These are phyloP conservation scores for Chloromonas sp. DNA, from an alignment of 163 green algal species.

Conservation along the genomic window DNA sequence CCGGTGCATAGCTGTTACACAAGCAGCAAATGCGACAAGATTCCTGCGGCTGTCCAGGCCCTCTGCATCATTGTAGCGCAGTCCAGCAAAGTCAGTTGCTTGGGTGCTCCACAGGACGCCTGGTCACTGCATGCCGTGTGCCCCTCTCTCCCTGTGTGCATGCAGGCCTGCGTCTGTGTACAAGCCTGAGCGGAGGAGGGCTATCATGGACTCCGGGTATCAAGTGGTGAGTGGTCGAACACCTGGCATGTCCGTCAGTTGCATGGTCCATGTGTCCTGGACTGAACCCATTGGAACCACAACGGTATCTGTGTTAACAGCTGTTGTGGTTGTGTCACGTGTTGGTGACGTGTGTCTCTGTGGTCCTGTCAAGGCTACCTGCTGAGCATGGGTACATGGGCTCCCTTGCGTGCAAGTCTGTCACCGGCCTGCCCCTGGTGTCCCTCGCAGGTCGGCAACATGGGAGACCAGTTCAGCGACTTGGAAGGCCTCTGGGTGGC, in stretches of 20 bases:
- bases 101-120: background rate
- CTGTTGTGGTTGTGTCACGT: too few relatives aligned
- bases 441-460: slow-evolving; percentile 31
- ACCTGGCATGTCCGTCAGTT: background rate
- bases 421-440: background rate
- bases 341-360: too few relatives aligned
- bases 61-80: too few relatives aligned
- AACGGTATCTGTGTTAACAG: too few relatives aligned
- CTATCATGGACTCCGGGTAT: slow-evolving; percentile 26
- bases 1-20: too few relatives aligned
- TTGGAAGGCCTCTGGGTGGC: slow-evolving; percentile 36
- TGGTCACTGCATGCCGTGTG: background rate
- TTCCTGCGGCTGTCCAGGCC: too few relatives aligned
- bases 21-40: too few relatives aligned
- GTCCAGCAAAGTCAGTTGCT: too few relatives aligned
- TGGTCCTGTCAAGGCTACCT: too few relatives aligned
- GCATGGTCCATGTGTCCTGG: background rate
- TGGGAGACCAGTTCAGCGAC: slow-evolving; percentile 58
- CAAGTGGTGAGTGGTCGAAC: background rate
- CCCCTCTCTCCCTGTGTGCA: background rate
- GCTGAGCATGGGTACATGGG: too few relatives aligned
- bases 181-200: slow-evolving; percentile 40
- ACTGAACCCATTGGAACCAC: too few relatives aligned
- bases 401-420: too few relatives aligned
- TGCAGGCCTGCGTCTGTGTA: slow-evolving; percentile 39